Evolutionary conservation across 331 rosid genomes (phyloP).

Genomic region (Acacia concinna): DNA sequence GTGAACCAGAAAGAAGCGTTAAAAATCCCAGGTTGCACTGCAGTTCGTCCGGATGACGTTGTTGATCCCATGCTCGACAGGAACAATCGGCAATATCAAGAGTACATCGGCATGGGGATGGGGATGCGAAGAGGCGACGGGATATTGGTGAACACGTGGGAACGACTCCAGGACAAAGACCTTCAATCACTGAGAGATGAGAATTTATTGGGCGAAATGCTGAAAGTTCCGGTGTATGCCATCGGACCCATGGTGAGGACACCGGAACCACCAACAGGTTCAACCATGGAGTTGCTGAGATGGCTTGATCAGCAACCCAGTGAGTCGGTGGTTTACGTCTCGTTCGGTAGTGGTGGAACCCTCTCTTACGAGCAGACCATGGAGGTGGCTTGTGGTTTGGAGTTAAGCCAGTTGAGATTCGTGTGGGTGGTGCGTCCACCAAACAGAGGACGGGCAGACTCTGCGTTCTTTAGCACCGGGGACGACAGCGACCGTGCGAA

Average conservation of each 20-base stretch:
- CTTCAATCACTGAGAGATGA: slow-evolving; percentile 36
- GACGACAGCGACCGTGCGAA: not conserved
- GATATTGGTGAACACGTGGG: slow-evolving; percentile 53
- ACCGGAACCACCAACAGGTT: not conserved
- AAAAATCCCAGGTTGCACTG: slow-evolving; percentile 31
- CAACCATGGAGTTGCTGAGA: slow-evolving; percentile 10
- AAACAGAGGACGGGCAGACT: not conserved
- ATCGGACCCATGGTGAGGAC: slow-evolving; percentile 46
- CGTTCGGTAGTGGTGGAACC: slow-evolving; percentile 56
- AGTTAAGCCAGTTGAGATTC: slow-evolving; percentile 48
- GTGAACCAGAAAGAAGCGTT: slow-evolving; percentile 10
- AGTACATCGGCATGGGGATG: slow-evolving; percentile 2
- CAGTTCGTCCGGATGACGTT: slow-evolving; percentile 39
- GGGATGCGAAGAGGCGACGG: slow-evolving; percentile 39
- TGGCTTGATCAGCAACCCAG: slow-evolving; percentile 47
- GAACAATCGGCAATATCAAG: slow-evolving; percentile 25
- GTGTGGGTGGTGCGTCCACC: slow-evolving; percentile 52
- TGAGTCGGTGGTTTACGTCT: slow-evolving; percentile 47
- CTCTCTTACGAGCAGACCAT: slow-evolving; percentile 37
- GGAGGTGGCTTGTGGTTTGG: slow-evolving; percentile 58
- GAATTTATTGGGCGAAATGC: slow-evolving; percentile 17
- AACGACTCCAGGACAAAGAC: slow-evolving; percentile 27
- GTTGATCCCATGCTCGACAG: slow-evolving; percentile 45
- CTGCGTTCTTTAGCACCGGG: slow-evolving; percentile 28
- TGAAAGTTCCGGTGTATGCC: slow-evolving; percentile 33